These are phyloP conservation scores for Hypericum perforatum DNA, from an alignment of 345 rosid genomes.

Conservation along the genomic window DNA sequence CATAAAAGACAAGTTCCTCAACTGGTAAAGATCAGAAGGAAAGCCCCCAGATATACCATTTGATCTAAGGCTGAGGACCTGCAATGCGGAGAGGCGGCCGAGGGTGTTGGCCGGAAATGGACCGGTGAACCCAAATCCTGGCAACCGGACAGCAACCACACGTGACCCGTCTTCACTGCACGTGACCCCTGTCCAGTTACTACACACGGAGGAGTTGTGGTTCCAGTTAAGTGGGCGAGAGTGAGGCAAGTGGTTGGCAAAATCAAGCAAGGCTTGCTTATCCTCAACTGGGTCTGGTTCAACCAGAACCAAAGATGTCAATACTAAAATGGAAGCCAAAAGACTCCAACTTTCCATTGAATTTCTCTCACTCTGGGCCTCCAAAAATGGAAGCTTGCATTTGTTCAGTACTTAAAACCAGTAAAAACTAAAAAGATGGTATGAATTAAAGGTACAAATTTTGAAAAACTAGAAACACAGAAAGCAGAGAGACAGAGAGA, in stretches of 20 bases:
- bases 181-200: slow-evolving; percentile 64
- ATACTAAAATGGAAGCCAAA: slow-evolving; percentile 7
- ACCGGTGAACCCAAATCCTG: slow-evolving; percentile 70
- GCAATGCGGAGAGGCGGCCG: slow-evolving; percentile 58
- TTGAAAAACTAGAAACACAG: too few species aligned
- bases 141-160: slow-evolving; percentile 58
- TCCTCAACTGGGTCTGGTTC: slow-evolving; percentile 49
- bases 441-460: too few species aligned
- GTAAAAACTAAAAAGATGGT: too few species aligned
- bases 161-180: slow-evolving; percentile 47
- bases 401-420: too few species aligned
- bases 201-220: slow-evolving; percentile 38
- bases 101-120: slow-evolving; percentile 63
- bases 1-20: slow-evolving; percentile 60
- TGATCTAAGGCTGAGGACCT: slow-evolving; percentile 72
- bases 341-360: slow-evolving; percentile 2
- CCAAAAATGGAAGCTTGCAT: slow-evolving; percentile 8
- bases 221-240: slow-evolving; percentile 61
- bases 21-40: slow-evolving; percentile 52
- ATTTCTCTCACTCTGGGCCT: too few species aligned
- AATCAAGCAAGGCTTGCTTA: slow-evolving; percentile 64
- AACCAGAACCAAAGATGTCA: slow-evolving; percentile 10
- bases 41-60: slow-evolving; percentile 54
- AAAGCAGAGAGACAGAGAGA: too few species aligned
- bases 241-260: slow-evolving; percentile 32